These are phyloP conservation scores for Vitellaria paradoxa DNA, from an alignment of 179 eudicot species.

Conservation along the genomic window DNA sequence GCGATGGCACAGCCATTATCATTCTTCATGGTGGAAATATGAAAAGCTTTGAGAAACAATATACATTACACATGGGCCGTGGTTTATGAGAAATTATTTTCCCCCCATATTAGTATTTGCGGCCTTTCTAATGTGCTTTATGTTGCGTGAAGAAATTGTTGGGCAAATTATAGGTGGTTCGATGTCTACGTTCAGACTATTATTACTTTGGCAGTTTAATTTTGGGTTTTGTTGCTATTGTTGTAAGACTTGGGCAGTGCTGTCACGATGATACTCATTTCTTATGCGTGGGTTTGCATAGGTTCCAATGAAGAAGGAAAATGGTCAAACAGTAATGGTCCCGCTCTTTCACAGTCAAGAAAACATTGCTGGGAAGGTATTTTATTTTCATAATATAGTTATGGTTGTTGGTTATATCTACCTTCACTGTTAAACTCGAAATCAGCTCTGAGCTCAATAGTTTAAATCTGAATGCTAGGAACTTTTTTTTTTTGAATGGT, in stretches of 20 bases:
- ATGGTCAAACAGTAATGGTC: slow-evolving; percentile 77
- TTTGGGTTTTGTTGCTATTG: not conserved
- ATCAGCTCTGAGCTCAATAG: not conserved
- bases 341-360: slow-evolving; percentile 97
- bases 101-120: not conserved
- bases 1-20: not conserved
- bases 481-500: too few relatives aligned
- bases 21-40: not conserved
- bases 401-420: not conserved
- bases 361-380: slow-evolving; percentile 85
- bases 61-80: not conserved
- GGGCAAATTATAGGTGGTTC: slow-evolving; percentile 1
- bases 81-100: not conserved
- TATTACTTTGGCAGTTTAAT: not conserved
- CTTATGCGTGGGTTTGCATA: slow-evolving; percentile 22
- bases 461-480: not conserved
- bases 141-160: not conserved
- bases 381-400: not conserved
- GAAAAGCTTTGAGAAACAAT: not conserved
- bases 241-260: not conserved
- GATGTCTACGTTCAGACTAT: not conserved
- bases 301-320: slow-evolving; percentile 92
- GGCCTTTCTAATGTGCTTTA: not conserved
- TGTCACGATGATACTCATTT: slow-evolving; percentile 1
- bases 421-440: not conserved